Conservation (phyloP, 1,284 basidiomycete species). For the Moniliophthora roreri region DNA sequence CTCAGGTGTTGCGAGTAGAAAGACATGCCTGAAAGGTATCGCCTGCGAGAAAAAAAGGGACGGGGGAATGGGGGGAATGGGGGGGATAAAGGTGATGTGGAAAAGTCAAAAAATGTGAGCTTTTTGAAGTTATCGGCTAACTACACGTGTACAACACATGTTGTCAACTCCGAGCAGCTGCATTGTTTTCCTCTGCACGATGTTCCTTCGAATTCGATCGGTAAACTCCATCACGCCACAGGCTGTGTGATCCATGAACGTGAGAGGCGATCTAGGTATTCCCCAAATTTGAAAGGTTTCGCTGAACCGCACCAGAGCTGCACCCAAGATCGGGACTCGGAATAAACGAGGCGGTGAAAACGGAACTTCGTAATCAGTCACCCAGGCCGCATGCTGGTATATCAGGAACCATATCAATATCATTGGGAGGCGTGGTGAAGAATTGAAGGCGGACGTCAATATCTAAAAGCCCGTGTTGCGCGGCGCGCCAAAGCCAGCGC, state of each 20-base stretch:
- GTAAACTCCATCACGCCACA: no score
- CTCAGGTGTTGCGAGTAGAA: constrained; percentile 15
- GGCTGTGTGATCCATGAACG: no score
- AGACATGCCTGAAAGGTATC: constrained; percentile 23
- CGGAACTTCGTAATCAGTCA: no score
- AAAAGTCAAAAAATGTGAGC: constrained; percentile 19
- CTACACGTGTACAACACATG: constrained; percentile 18
- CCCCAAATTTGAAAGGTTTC: not conserved
- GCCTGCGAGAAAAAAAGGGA: constrained; percentile 16
- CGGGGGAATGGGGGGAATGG: constrained; percentile 19
- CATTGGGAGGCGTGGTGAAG: no score
- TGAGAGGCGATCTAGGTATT: no score
- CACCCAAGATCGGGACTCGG: no score
- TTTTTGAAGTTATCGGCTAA: constrained; percentile 14
- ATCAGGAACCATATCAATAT: no score
- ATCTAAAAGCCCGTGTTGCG: no score
- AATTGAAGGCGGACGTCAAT: no score
- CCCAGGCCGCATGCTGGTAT: no score
- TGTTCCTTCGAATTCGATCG: not conserved
- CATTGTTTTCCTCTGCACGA: not conserved
- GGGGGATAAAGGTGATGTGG: constrained; percentile 10
- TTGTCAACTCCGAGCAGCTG: not conserved
- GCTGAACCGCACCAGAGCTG: not conserved
- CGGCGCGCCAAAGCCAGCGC: no score
- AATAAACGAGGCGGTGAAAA: no score